Conservation (phyloP, 2,329 filamentous ascomycete genomes). For the Pseudofabraea citricarpa region DNA sequence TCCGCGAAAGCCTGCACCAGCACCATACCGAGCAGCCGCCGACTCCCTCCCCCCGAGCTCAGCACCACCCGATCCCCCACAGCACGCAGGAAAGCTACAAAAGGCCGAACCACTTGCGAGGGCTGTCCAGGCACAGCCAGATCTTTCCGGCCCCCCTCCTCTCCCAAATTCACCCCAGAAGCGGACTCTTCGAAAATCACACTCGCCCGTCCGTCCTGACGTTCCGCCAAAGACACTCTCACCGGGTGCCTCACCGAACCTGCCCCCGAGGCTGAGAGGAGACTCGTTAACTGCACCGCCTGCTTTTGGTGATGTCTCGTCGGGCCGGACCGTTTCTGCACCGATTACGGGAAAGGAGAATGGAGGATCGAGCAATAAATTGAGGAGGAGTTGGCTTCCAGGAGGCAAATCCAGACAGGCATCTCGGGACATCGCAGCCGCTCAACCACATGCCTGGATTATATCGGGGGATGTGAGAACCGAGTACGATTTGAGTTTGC, state of each 20-base stretch:
- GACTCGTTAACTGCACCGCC: not conserved
- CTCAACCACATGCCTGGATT: slow-evolving; percentile 41
- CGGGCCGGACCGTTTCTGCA: slow-evolving; percentile 3
- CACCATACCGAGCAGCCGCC: not conserved
- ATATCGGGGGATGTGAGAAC: slow-evolving; percentile 44
- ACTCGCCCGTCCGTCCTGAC: not conserved
- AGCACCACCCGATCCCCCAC: not conserved
- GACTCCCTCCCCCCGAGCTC: not conserved
- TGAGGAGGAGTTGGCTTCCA: slow-evolving; percentile 16
- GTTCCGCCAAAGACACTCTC: not conserved
- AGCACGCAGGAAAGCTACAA: not conserved
- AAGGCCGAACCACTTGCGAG: not conserved
- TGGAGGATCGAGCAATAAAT: slow-evolving; percentile 3
- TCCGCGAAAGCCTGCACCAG: not conserved
- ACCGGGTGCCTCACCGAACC: not conserved
- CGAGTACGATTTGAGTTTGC: slow-evolving; percentile 51
- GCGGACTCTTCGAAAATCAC: not conserved
- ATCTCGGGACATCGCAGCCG: slow-evolving; percentile 8
- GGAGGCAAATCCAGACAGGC: slow-evolving; percentile 7
- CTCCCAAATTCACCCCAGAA: not conserved
- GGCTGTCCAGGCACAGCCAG: no score
- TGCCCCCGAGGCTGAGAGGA: not conserved
- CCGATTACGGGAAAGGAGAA: slow-evolving; percentile 4
- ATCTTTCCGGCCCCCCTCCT: not conserved
- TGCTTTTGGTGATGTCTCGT: not conserved